These are phyloP conservation scores for Xylaria cubensis DNA, from an alignment of 495 filamentous ascomycete genomes.

Conservation along the genomic window DNA sequence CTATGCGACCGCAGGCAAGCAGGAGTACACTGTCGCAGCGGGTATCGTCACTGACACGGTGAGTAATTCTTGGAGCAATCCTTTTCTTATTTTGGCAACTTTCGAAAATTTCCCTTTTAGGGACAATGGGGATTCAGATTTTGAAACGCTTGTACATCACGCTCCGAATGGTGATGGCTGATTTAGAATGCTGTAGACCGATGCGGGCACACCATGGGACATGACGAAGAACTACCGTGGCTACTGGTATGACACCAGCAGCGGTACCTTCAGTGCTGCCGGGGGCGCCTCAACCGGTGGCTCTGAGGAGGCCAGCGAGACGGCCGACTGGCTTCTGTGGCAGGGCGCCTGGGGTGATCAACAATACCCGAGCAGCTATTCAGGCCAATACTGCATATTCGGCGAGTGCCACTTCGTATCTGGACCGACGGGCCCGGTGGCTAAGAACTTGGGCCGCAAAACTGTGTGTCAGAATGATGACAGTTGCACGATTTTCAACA, in stretches of 20 bases:
- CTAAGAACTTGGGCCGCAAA: slow-evolving; percentile 54
- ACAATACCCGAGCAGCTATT: slow-evolving; percentile 54
- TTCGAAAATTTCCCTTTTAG: not conserved
- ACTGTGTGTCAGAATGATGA: slow-evolving; percentile 49
- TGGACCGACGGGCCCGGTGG: slow-evolving; percentile 59
- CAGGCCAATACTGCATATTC: slow-evolving; percentile 55
- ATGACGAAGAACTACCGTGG: slow-evolving; percentile 27
- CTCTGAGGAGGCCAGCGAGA: slow-evolving; percentile 38
- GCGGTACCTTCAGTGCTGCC: slow-evolving; percentile 45
- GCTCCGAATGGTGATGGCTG: not conserved
- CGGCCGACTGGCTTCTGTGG: slow-evolving; percentile 59
- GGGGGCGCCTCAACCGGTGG: slow-evolving; percentile 16
- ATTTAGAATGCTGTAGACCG: not conserved
- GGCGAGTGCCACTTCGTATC: slow-evolving; percentile 54
- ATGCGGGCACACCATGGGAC: slow-evolving; percentile 25
- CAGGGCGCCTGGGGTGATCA: slow-evolving; percentile 65
- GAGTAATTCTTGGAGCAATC: not conserved
- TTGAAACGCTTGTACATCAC: not conserved
- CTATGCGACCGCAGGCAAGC: slow-evolving; percentile 58
- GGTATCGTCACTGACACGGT: slow-evolving; percentile 14
- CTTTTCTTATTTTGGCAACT: not conserved
- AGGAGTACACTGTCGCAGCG: slow-evolving; percentile 20
- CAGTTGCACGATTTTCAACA: slow-evolving; percentile 27
- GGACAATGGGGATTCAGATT: not conserved
- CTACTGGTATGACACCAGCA: slow-evolving; percentile 34